A percentile compares a stretch with the other conserved stretches of the same genome.
phyloP scores from a whole-genome alignment of 2,329 filamentous ascomycete species.

The Fusarium anthophilum region DNA sequence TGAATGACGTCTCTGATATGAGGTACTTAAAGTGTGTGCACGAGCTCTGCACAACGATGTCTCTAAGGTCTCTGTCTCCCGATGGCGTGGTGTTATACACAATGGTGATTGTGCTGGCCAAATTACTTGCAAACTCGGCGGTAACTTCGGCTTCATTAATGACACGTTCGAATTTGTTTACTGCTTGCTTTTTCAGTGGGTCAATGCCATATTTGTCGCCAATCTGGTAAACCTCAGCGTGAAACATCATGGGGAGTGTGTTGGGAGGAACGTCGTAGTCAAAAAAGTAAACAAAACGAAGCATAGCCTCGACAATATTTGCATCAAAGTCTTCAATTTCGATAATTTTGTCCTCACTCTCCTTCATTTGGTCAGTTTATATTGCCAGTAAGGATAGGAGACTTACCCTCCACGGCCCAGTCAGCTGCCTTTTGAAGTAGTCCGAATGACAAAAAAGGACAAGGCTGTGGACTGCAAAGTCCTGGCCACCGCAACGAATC shows the following conservation, averaged over 20 bases:
- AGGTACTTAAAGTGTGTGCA: neutral
- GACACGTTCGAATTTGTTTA: neutral
- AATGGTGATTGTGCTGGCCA: neutral
- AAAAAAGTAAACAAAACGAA: neutral
- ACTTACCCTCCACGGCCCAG: conserved; percentile 1
- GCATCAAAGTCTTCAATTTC: neutral
- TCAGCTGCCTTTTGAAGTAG: neutral
- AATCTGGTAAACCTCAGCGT: neutral
- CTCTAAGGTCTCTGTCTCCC: neutral
- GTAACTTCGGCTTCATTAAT: neutral
- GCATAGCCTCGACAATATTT: neutral
- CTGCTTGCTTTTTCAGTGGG: neutral
- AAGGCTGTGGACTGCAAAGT: neutral
- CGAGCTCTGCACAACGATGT: neutral
- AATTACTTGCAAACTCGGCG: neutral
- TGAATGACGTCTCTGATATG: neutral
- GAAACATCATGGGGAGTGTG: neutral
- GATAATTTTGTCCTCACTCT: neutral
- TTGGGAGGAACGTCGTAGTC: neutral
- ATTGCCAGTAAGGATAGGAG: rapidly evolving
- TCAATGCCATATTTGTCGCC: neutral
- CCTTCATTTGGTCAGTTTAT: rapidly evolving
- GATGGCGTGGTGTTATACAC: neutral
- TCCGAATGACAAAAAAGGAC: neutral
- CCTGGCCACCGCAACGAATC: neutral